Evolutionary conservation across 441 rosid species (phyloP).

Genomic region (Erodium texanum): DNA sequence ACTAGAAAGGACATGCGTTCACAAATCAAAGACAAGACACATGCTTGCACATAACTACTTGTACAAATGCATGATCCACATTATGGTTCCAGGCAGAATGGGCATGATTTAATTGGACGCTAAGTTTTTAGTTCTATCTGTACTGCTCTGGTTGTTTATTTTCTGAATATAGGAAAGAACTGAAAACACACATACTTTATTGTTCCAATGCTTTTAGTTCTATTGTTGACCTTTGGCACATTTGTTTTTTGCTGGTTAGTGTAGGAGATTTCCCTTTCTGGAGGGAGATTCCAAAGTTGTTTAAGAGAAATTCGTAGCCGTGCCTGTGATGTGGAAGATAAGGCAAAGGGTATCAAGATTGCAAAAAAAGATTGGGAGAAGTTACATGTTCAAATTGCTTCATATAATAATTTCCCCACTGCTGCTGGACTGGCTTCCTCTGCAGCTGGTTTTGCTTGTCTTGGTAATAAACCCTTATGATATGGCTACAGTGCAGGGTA

Average conservation of each 20-base stretch:
- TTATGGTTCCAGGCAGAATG: not conserved
- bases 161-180: not conserved
- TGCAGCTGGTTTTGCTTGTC: conserved; percentile 94
- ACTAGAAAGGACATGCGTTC: no score
- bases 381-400: conserved; percentile 72
- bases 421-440: conserved; percentile 99
- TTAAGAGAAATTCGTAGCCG: conserved; percentile 74
- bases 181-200: not conserved
- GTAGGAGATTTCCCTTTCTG: conserved; percentile 87
- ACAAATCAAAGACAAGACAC: no score
- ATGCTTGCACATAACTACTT: not conserved
- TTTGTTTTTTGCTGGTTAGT: conserved; percentile 32
- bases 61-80: not conserved
- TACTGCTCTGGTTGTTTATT: not conserved
- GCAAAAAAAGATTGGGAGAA: conserved; percentile 80
- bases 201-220: no score
- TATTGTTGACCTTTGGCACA: not conserved
- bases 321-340: conserved; percentile 67
- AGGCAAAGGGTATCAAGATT: conserved; percentile 70
- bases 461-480: conserved; percentile 40
- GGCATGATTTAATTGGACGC: not conserved
- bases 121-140: not conserved
- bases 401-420: conserved; percentile 85
- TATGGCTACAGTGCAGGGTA: no score
- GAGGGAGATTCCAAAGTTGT: conserved; percentile 78